Evolutionary conservation across 78 protist species (phyloP), one percentile per base, ranked within the genome.

Genomic region (Dictyostelium brefeldianum): DNA sequence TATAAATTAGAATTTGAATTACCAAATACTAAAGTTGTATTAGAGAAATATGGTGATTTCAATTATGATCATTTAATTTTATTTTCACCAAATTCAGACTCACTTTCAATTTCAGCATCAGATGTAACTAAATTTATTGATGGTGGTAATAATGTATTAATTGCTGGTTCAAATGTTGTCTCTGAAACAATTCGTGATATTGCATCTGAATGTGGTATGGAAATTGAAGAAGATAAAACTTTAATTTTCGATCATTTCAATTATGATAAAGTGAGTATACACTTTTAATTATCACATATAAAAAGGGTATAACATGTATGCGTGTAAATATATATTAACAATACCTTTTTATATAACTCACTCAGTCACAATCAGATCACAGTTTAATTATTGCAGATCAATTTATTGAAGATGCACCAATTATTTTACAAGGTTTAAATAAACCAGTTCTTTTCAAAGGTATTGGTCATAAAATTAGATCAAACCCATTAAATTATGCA

Each of bases 111-210:
- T 11, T 46, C 83, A 27, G 78, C 83, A 10, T 20, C 18, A 11
- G 36, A 79, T 20, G 67, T 96, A 22, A 15, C 89, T 1, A 71
- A 64, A 31, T 96, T 96, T 56, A 70, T 96, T 48, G 96, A 95
- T 79, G 79, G 43, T n/a, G 97, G 97, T 11, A 83, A 82, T 59
- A 92, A 90, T 80, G 97, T 96, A 20, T 62, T 96, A 74, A 79
- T 95, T 31, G 98, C 96, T 3, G 96, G 75, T 62, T 27, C 48
- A 51, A 11, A 59, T n/a, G 43, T 43, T 11, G 41, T 91, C 17
- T 56, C 94, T 18, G 98, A 94, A 22, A 89, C 96, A 22, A 47
- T 95, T 59, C 94, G 96, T 80, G 97, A 94, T 67, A 41, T 96
- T 43, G 96, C 96, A 17, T 15, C 78, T 25, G 96, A 92, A 56